A percentile compares a stretch with the other conserved stretches of the same genome.
Evolutionary conservation across 2,329 filamentous ascomycete species (phyloP).

Genomic region (Fusarium anthophilum): DNA sequence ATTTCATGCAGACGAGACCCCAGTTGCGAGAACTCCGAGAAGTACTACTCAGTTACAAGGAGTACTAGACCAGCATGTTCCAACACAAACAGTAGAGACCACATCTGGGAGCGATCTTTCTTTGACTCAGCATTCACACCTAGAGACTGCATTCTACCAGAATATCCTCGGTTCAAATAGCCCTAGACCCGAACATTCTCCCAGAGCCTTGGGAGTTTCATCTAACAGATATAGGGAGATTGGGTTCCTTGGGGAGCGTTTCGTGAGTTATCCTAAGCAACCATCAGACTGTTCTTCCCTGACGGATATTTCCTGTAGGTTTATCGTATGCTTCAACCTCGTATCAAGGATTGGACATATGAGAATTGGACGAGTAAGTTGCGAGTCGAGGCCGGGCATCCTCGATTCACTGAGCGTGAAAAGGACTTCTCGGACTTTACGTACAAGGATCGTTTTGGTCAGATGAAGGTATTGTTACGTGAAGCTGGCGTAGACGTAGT

Average conservation of each 20-base stretch:
- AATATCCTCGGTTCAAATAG: background rate
- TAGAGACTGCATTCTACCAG: background rate
- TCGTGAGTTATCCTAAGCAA: background rate
- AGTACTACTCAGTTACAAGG: background rate
- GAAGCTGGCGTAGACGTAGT: background rate
- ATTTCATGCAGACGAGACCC: background rate
- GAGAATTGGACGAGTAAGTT: background rate
- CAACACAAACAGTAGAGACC: background rate
- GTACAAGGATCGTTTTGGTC: background rate
- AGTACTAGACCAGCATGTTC: background rate
- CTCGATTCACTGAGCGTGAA: background rate
- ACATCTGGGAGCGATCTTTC: background rate
- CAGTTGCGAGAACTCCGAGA: background rate
- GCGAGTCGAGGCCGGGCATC: background rate
- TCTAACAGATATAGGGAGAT: background rate
- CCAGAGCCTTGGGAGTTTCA: background rate
- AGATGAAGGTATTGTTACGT: background rate
- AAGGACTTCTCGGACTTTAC: background rate
- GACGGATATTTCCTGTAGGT: background rate
- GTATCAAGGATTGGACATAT: background rate
- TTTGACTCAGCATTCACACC: background rate
- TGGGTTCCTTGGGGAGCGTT: background rate
- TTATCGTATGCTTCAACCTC: background rate
- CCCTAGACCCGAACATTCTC: background rate
- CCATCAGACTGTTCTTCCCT: background rate